phyloP scores from a whole-genome alignment of 2,329 filamentous ascomycete species.

The Calonectria crousiana region DNA sequence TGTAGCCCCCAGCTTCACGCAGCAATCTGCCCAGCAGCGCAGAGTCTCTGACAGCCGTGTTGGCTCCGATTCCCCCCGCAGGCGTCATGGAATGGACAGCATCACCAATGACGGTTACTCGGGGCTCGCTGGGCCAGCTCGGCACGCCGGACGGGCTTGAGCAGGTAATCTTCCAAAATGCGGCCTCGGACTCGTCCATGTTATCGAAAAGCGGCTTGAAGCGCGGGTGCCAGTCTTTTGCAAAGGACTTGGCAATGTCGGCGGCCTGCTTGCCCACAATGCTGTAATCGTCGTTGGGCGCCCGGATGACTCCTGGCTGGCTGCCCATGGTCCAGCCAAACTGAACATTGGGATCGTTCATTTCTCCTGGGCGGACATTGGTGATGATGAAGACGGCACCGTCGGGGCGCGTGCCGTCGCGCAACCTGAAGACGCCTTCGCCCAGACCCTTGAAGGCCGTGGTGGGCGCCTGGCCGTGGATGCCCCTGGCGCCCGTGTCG shows the following conservation, averaged over 20 bases:
- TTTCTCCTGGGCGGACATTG: conserved; percentile 71
- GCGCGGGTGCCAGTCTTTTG: conserved; percentile 66
- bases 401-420: conserved; percentile 59
- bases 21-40: conserved; percentile 66
- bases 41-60: conserved; percentile 68
- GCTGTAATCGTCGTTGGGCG: conserved; percentile 71
- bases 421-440: conserved; percentile 71
- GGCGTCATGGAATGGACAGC: conserved; percentile 71
- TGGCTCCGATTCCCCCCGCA: conserved; percentile 67
- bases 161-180: conserved; percentile 77
- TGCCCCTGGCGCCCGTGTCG: conserved; percentile 72
- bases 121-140: conserved; percentile 68
- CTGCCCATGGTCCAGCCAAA: conserved; percentile 76
- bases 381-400: conserved; percentile 70
- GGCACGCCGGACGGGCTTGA: conserved; percentile 71
- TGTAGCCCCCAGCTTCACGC: conserved; percentile 64
- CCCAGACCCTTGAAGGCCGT: conserved; percentile 71
- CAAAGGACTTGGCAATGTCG: conserved; percentile 67
- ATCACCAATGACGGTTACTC: conserved; percentile 71
- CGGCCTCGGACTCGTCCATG: conserved; percentile 68
- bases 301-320: conserved; percentile 66
- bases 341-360: conserved; percentile 66
- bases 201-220: conserved; percentile 69
- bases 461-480: conserved; percentile 74
- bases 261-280: conserved; percentile 69